Base-by-base conservation (phyloP, 2,329 filamentous ascomycete species). In the Neophaeococcomyces aloes region DNA sequence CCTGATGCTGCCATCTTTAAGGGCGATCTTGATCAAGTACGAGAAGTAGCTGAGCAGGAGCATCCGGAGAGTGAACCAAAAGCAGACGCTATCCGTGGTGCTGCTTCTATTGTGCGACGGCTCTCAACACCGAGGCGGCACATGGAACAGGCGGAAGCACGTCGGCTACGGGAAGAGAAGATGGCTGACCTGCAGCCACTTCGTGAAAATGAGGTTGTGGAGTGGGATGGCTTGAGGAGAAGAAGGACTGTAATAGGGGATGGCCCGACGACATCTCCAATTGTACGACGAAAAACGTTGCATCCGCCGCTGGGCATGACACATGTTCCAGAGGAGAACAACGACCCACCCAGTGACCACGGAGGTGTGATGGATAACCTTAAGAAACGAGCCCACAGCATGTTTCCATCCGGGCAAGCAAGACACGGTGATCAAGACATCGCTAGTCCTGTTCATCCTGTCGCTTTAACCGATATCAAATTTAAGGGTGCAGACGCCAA, bases 21-120 rank as follows among this genome's bases (percentile, higher is more conserved):
- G 44, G 91, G 89, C 34, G 87, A 96, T 58, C 74, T 98, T 40
- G 84, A 96, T 57, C 89, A 98, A 69, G 84, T 96, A 42, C 85
- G 91, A 25, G 94, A 89, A 23, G 91, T 96, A 49, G 89, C 86
- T 36, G 86, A 95, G 57, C 86, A 94, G 58, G 86, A 94, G 60
- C 87, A 96, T 60, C 83, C 88, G n/a, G 91, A 98, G 63, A 83
- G 83, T 11, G 91, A 98, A 57, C 91, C 91, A 42, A 93, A 94
- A 59, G 91, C 91, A 11, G 91, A 98, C 62, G 87, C 91, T 7
- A 93, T 98, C 57, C 85, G 91, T 53, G 91, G 89, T 48, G 72
- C 89, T 13, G 88, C 86, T 5, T 86, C 87, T 36, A 86, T 98
- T 47, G 74, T 98, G 42, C 79, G 91, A 49, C 78, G 84, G 11